phyloP scores from a whole-genome alignment of 1,139 yeast genomes.

The Zygotorulaspora mrakii region DNA sequence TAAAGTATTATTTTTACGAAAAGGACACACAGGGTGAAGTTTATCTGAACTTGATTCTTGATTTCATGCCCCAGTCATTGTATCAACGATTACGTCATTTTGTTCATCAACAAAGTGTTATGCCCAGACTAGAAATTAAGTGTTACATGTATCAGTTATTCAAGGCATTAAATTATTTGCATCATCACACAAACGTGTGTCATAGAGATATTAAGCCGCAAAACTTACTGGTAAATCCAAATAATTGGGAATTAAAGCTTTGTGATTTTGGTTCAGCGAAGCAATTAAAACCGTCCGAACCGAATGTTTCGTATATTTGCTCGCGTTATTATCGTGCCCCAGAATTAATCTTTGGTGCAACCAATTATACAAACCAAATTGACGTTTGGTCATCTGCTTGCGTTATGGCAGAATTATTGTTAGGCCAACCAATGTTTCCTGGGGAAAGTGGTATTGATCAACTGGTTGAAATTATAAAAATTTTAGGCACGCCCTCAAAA shows the following conservation, averaged over 20 bases:
- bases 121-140: conserved; percentile 90
- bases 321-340: conserved; percentile 96
- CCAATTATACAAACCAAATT: conserved; percentile 91
- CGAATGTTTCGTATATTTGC: conserved; percentile 93
- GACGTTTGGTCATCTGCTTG: conserved; percentile 98
- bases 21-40: conserved; percentile 51
- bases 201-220: conserved; percentile 98
- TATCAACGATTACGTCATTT: conserved; percentile 88
- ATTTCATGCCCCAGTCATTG: conserved; percentile 90
- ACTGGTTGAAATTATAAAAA: conserved; percentile 91
- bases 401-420: conserved; percentile 92
- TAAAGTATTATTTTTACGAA: conserved; percentile 85
- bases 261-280: conserved; percentile 99
- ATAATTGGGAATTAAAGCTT: conserved; percentile 75
- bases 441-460: conserved; percentile 98
- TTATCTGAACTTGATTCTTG: conserved; percentile 82
- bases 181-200: conserved; percentile 78
- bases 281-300: conserved; percentile 81
- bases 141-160: conserved; percentile 87
- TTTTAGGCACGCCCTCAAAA: conserved; percentile 89
- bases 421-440: conserved; percentile 96
- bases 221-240: conserved; percentile 83
- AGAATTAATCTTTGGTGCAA: conserved; percentile 85
- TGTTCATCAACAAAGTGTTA: conserved; percentile 61
- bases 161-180: conserved; percentile 88